Evolutionary conservation across 257 asterid genomes (phyloP), one percentile per base, ranked within the genome.

Genomic region (Nemophila menziesii): DNA sequence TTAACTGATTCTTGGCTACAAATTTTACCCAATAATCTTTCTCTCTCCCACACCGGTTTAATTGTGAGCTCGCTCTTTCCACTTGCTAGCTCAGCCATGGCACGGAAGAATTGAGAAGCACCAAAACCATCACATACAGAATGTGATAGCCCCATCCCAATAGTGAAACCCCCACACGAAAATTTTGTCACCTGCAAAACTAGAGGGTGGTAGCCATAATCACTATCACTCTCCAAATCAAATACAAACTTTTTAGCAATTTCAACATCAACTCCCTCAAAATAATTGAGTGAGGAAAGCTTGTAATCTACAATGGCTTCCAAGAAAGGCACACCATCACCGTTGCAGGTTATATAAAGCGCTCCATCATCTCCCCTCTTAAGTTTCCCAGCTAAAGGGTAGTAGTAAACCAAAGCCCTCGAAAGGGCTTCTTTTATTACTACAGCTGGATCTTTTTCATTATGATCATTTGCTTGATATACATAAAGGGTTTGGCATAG

Each of bases 121-220:
- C n/a, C n/a, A n/a, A n/a, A n/a, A n/a, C n/a, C n/a, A n/a, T n/a
- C n/a, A n/a, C n/a, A n/a, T n/a, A n/a, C n/a, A n/a, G n/a, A 72
- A 43, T 81, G 82, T 51, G 78, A 85, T 1, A 74, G 56, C 1
- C 73, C 72, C 2, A 79, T 71, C 22, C 90, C 90, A 20, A 80
- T 66, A 16, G 74, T 75, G 49, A 67, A 80, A 40, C 93, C 93
- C 8, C 93, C 93, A 39, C 93, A 80, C 4, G 62, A 22, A 53
- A 80, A 77, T 42, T 17, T 52, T 5, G 93, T 81, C 9, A 77
- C 66, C 62, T 77, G 85, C 43, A 80, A 53, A 1, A 40, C 33
- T 34, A 78, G 66, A 41, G 93, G 82, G 41, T 51, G 69, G 58
- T 36, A 54, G 13, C 52, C 52, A 22, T 16, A 44, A 29, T 36